A percentile compares a stretch with the other conserved stretches of the same genome.
These are phyloP conservation scores for Trifolium repens DNA, from an alignment of 306 rosid species.

Conservation along the genomic window DNA sequence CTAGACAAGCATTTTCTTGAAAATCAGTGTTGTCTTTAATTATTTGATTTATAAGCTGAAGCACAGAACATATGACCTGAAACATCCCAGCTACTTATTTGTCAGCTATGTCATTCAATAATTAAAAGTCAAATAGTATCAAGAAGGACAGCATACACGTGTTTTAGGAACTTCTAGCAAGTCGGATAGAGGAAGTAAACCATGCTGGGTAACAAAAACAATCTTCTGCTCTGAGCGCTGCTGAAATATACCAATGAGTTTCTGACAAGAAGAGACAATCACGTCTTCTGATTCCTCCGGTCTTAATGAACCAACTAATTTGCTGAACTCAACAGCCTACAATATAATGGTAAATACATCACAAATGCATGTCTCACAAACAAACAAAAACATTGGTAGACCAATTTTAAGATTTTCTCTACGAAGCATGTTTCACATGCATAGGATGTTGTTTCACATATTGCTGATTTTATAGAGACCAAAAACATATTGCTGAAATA, in stretches of 20 bases:
- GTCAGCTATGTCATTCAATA: slow-evolving; percentile 30
- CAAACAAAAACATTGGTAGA: slow-evolving; percentile 23
- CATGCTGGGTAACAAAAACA: slow-evolving; percentile 91
- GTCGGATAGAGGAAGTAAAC: slow-evolving; percentile 88
- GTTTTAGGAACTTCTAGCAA: slow-evolving; percentile 88
- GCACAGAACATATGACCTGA: slow-evolving; percentile 96
- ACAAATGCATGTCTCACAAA: slow-evolving; percentile 32
- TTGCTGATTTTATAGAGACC: background rate
- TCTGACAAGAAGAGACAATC: slow-evolving; percentile 88
- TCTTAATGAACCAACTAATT: slow-evolving; percentile 79
- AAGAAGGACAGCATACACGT: slow-evolving; percentile 66
- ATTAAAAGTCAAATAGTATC: slow-evolving; percentile 20
- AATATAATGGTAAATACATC: slow-evolving; percentile 37
- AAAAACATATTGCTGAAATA: slow-evolving; percentile 2
- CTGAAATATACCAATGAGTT: slow-evolving; percentile 75
- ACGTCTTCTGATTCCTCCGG: slow-evolving; percentile 90
- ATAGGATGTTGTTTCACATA: background rate
- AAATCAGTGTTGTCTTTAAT: slow-evolving; percentile 86
- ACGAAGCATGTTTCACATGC: slow-evolving; percentile 29
- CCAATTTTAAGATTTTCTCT: slow-evolving; percentile 14
- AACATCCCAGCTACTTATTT: slow-evolving; percentile 35
- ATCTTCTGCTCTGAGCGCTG: slow-evolving; percentile 95
- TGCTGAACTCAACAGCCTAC: slow-evolving; percentile 97
- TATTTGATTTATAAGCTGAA: slow-evolving; percentile 93
- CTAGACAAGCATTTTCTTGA: slow-evolving; percentile 97